A percentile compares a stretch with the other conserved stretches of the same genome.
phyloP scores from a whole-genome alignment of 257 asterid species.

The Nicotiana otophora region DNA sequence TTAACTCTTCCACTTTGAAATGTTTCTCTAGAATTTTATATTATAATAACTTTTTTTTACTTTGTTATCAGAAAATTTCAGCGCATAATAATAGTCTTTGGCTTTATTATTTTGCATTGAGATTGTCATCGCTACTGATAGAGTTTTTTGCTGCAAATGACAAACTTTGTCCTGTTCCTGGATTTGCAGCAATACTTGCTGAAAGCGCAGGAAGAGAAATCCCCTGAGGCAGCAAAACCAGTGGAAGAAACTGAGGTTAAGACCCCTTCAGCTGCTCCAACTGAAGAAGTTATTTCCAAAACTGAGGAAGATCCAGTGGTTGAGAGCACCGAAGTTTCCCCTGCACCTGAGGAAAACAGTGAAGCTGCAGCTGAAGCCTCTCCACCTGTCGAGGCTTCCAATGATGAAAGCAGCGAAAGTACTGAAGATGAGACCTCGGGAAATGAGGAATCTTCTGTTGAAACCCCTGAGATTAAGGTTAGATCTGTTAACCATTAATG shows the following conservation, averaged over 20 bases:
- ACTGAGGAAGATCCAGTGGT: constrained; percentile 40
- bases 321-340: constrained; percentile 38
- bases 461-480: constrained; percentile 71
- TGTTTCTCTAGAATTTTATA: background rate
- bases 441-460: constrained; percentile 51
- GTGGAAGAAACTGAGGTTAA: constrained; percentile 45
- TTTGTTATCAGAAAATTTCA: background rate
- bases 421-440: constrained; percentile 41
- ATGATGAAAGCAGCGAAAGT: constrained; percentile 39
- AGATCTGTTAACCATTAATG: background rate
- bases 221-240: constrained; percentile 24
- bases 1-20: background rate
- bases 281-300: constrained; percentile 37
- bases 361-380: constrained; percentile 38
- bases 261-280: constrained; percentile 26
- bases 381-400: constrained; percentile 38
- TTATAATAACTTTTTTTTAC: background rate
- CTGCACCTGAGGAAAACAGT: constrained; percentile 37
- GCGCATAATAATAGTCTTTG: background rate
- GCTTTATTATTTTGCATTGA: background rate
- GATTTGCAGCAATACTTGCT: constrained; percentile 57
- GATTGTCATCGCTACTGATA: background rate
- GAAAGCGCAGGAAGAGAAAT: constrained; percentile 42
- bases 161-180: constrained; percentile 7
- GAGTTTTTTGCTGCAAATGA: background rate